Evolutionary conservation across 2,329 filamentous ascomycete genomes (phyloP), one percentile per base, ranked within the genome.

Genomic region (Lasiodiplodia sp.): DNA sequence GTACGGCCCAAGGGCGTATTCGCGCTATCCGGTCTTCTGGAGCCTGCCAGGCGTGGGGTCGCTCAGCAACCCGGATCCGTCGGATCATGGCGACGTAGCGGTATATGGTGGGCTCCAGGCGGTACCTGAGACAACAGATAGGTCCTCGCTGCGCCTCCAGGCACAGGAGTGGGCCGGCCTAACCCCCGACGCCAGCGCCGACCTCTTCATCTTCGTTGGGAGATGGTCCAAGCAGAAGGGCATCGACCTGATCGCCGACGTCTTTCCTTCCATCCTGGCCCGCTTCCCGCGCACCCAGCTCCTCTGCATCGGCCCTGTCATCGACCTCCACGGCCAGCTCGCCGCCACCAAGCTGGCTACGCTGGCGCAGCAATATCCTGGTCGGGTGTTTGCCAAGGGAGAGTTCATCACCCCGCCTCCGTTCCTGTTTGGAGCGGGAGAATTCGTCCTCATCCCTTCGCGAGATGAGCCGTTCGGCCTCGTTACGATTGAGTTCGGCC

Each of bases 171-270:
- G 89, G 89, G 89, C 89, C 52, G 87, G 87, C 16, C 81, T 91
- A 1, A 82, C 89, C 2, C 83, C 87, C 66, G 85, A 88, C 71
- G 85, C 88, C 1, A 82, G 87, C 49, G 73, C 89, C 2, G 88
- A 91, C 69, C 82, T 91, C 10, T 85, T 91, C 71, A 88, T 91
- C 8, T 91, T 91, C 72, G 89, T 91, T 53, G 89, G 89, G 68
- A 85, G 89, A 70, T 91, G 89, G 89, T 89, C 86, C 12, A 86
- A 89, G 83, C 89, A 91, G 73, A 91, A 91, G 76, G 89, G 89
- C 64, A 84, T 91, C 63, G 89, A 91, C 74, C 80, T 91, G 58
- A 91, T 91, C 72, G 89, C 89, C n/a, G 89, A 91, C 73, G 87
- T 91, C 49, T 88, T 91, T 77, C 88, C 89, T n/a, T 83, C 84